Evolutionary conservation across 176 grass and related monocot genomes (phyloP).

Genomic region (Neostapfia colusana): DNA sequence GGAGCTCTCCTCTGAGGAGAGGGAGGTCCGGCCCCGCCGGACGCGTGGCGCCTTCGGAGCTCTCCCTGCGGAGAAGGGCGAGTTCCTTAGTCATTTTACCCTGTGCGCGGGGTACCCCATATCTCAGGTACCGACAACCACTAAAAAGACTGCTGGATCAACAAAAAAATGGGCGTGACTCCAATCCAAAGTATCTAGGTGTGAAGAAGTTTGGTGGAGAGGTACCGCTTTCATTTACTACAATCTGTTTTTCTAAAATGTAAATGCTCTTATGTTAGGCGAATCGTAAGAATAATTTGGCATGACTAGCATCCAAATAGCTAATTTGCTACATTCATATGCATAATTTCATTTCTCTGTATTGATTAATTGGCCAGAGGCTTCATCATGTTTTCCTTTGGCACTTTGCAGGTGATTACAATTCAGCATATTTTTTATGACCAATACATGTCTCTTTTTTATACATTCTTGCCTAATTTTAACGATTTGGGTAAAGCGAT

Average conservation of each 20-base stretch:
- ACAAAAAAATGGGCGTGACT: constrained; percentile 86
- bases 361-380: not conserved
- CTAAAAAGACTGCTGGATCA: constrained; percentile 77
- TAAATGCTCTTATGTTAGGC: not conserved
- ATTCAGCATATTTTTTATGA: not conserved
- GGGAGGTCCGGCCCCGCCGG: no score
- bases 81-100: no score
- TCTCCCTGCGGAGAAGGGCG: no score
- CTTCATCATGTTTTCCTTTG: not conserved
- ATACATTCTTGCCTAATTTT: no score
- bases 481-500: not conserved
- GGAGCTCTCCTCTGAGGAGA: no score
- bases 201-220: constrained; percentile 96
- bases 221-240: constrained; percentile 32
- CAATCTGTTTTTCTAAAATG: not conserved
- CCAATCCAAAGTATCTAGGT: constrained; percentile 82
- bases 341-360: not conserved
- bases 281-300: not conserved
- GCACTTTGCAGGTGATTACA: not conserved
- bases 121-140: no score
- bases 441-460: not conserved
- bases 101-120: no score
- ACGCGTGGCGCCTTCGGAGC: no score
- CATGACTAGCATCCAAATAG: not conserved
- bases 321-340: not conserved